Conservation (phyloP, 192 early-diverging fungal species). For the Chytriomyces confervae region DNA sequence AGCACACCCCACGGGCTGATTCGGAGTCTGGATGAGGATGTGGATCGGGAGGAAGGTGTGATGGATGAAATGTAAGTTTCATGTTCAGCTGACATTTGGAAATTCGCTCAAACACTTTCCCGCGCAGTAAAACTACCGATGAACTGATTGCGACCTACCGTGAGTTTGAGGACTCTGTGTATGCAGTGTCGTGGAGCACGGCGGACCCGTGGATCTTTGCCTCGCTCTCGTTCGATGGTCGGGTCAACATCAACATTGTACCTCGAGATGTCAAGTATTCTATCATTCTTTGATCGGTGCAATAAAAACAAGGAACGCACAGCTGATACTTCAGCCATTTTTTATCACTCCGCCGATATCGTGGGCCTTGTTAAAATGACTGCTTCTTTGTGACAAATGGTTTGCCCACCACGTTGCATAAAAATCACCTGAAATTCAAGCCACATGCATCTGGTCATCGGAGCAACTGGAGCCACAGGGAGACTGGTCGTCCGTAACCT, state of each 20-base stretch:
- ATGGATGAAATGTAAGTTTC: conserved; percentile 16
- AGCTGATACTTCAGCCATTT: too few species aligned
- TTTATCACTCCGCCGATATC: too few species aligned
- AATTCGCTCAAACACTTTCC: not conserved
- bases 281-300: conserved; percentile 63
- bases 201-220: conserved; percentile 95
- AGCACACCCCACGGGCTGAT: conserved; percentile 77
- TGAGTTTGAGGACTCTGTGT: conserved; percentile 95
- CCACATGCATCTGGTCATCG: too few species aligned
- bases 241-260: conserved; percentile 90
- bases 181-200: conserved; percentile 86
- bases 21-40: conserved; percentile 29
- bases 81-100: not conserved
- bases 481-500: too few species aligned
- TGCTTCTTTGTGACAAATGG: too few species aligned
- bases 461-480: too few species aligned
- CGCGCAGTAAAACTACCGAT: conserved; percentile 61
- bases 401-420: too few species aligned
- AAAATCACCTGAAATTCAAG: too few species aligned
- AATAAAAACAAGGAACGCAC: not conserved
- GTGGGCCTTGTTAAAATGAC: too few species aligned
- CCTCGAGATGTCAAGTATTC: conserved; percentile 86
- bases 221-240: conserved; percentile 91
- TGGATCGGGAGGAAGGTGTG: conserved; percentile 29
- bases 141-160: conserved; percentile 87